Evolutionary conservation across 495 filamentous ascomycete species (phyloP).

Genomic region (Aspergillus ostianus): DNA sequence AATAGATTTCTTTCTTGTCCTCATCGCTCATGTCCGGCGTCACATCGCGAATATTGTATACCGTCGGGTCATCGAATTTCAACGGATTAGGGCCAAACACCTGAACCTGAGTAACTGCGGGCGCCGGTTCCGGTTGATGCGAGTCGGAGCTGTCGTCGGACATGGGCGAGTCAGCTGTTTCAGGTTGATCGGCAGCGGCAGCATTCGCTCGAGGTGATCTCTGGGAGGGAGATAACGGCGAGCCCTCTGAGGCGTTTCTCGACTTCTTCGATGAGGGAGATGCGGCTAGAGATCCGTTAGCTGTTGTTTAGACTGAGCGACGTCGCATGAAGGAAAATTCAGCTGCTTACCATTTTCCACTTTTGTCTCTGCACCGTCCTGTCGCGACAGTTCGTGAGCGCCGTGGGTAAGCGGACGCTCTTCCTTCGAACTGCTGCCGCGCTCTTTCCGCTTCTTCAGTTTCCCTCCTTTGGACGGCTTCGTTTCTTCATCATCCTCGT

Average conservation of each 20-base stretch:
- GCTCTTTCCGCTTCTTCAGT: conserved; percentile 53
- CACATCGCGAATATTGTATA: conserved; percentile 86
- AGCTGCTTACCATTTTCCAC: conserved; percentile 59
- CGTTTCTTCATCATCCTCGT: conserved; percentile 54
- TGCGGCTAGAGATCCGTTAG: conserved; percentile 25
- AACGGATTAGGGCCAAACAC: conserved; percentile 89
- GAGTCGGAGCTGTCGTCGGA: conserved; percentile 64
- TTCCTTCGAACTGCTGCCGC: conserved; percentile 45
- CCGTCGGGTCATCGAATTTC: conserved; percentile 87
- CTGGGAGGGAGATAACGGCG: conserved; percentile 48
- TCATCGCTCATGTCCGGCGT: conserved; percentile 73
- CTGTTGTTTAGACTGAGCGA: conserved; percentile 1
- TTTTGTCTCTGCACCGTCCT: conserved; percentile 59
- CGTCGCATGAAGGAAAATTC: not conserved
- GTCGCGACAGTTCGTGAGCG: conserved; percentile 62
- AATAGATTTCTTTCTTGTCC: conserved; percentile 80
- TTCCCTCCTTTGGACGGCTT: conserved; percentile 45
- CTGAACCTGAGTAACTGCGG: conserved; percentile 69
- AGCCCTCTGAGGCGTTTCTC: conserved; percentile 58
- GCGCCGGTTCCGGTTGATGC: conserved; percentile 75
- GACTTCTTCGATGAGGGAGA: conserved; percentile 49
- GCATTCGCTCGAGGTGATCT: conserved; percentile 49
- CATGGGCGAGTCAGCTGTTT: conserved; percentile 42
- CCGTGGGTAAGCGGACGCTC: conserved; percentile 61
- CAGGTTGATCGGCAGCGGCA: conserved; percentile 45